A percentile compares a stretch with the other conserved stretches of the same genome.
phyloP scores from a whole-genome alignment of 257 asterid genomes.

The Paraleonurus japonicus region DNA sequence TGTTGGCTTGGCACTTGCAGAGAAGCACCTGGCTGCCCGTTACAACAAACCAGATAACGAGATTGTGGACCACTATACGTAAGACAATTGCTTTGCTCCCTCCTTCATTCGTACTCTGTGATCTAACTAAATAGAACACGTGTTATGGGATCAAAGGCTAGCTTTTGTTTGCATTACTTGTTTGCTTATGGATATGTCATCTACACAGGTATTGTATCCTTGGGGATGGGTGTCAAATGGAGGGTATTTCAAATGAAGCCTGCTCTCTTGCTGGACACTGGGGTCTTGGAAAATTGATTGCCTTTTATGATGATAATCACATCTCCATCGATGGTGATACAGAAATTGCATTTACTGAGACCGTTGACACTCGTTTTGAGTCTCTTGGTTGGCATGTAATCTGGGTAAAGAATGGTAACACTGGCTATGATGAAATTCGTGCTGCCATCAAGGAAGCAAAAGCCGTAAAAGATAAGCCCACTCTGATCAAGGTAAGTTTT shows the following conservation, averaged over 20 bases:
- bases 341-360: conserved; percentile 86
- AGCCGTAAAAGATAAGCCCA: conserved; percentile 83
- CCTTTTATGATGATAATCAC: conserved; percentile 85
- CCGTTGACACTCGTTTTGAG: conserved; percentile 68
- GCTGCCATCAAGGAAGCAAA: conserved; percentile 87
- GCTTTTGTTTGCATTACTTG: background rate
- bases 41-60: conserved; percentile 67
- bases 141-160: background rate
- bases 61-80: conserved; percentile 85
- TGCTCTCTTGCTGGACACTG: conserved; percentile 91
- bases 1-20: conserved; percentile 83
- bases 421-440: conserved; percentile 84
- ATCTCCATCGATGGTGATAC: conserved; percentile 92
- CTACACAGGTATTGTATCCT: conserved; percentile 47
- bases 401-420: conserved; percentile 92
- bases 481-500: conserved; percentile 66
- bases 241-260: conserved; percentile 85
- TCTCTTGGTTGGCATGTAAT: conserved; percentile 92
- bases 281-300: conserved; percentile 92
- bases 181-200: conserved; percentile 18
- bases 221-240: conserved; percentile 94
- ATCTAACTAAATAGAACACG: background rate
- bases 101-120: background rate
- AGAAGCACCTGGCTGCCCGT: conserved; percentile 80
- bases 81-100: conserved; percentile 19